Evolutionary conservation across 495 filamentous ascomycete species (phyloP), one percentile per base, ranked within the genome.

Genomic region (Baudoinia panamericana): DNA sequence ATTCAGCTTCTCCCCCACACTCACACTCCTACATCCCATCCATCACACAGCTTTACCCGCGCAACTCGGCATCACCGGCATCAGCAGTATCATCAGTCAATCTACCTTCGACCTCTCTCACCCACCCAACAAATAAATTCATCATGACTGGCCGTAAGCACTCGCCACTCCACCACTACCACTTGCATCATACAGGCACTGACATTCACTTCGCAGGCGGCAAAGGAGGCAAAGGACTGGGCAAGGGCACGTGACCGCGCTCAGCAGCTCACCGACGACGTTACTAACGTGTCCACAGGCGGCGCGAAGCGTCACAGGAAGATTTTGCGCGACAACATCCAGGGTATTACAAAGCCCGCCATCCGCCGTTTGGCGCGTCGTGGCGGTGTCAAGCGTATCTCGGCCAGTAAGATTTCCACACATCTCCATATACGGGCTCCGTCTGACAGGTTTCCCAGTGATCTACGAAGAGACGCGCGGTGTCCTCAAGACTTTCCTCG

Each of bases 381-480:
- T 62, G 61, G 61, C 40, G 61, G 61, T 64, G 61, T 64, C 52
- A 64, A 99, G 84, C 90, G 92, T 95, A 99, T 99, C 72, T 96
- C 92, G 60, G 82, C 82, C 65, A 87, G 76, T 81, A 75, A 54
- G 76, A 22, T 15, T 34, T 21, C n/a, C 31, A 34, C 19, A 41
- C 26, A n/a, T n/a, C n/a, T n/a, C n/a, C n/a, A n/a, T n/a, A n/a
- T n/a, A n/a, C n/a, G n/a, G n/a, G n/a, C n/a, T n/a, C n/a, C n/a
- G n/a, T n/a, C n/a, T 43, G 36, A 44, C 40, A 3, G 41, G 48
- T 37, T 21, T 45, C 57, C 16, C 65, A 65, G 73, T 82, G 73
- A 88, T 99, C 80, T 99, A 99, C 77, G 92, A 99, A 65, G 92
- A 99, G 78, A 99, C 92, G 56, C 92, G 92, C 63, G 86, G 90